Evolutionary conservation across 768 basidiomycete genomes (phyloP).

Genomic region (Agrocybe chaxingu): DNA sequence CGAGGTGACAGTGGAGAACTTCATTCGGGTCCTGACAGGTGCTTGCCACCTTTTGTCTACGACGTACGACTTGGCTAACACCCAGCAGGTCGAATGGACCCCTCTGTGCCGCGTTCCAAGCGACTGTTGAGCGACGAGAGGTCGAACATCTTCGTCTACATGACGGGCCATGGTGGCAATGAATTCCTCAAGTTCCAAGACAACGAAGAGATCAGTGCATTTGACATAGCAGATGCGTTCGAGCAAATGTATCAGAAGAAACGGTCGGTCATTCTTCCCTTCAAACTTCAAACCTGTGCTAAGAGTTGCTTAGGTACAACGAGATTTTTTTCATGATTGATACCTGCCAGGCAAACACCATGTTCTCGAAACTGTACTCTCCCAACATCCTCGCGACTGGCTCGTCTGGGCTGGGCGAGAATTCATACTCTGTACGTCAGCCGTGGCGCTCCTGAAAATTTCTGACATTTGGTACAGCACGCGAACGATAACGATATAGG

Average conservation of each 20-base stretch:
- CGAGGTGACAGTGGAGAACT: constrained; percentile 97
- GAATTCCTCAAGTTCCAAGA: constrained; percentile 99
- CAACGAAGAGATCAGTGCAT: constrained; percentile 95
- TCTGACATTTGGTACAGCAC: constrained; percentile 46
- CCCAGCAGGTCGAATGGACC: constrained; percentile 70
- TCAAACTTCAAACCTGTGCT: neutral
- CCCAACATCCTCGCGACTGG: constrained; percentile 92
- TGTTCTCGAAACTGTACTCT: constrained; percentile 92
- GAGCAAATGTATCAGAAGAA: constrained; percentile 99
- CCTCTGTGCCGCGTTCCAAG: constrained; percentile 87
- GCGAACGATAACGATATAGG: constrained; percentile 94
- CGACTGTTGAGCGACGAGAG: constrained; percentile 86
- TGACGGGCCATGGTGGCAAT: constrained; percentile 98
- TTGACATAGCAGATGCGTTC: constrained; percentile 96
- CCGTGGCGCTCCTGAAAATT: neutral
- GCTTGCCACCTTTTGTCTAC: constrained; percentile 16
- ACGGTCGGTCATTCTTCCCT: constrained; percentile 46
- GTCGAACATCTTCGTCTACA: constrained; percentile 94
- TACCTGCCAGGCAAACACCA: constrained; percentile 95
- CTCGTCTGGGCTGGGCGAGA: constrained; percentile 80
- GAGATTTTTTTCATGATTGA: constrained; percentile 98
- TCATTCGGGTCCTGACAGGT: constrained; percentile 92
- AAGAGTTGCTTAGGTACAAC: constrained; percentile 64
- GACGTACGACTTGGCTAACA: neutral
- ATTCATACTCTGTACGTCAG: constrained; percentile 82